phyloP scores from a whole-genome alignment of 768 basidiomycete genomes.

The Favolaschia claudopus region DNA sequence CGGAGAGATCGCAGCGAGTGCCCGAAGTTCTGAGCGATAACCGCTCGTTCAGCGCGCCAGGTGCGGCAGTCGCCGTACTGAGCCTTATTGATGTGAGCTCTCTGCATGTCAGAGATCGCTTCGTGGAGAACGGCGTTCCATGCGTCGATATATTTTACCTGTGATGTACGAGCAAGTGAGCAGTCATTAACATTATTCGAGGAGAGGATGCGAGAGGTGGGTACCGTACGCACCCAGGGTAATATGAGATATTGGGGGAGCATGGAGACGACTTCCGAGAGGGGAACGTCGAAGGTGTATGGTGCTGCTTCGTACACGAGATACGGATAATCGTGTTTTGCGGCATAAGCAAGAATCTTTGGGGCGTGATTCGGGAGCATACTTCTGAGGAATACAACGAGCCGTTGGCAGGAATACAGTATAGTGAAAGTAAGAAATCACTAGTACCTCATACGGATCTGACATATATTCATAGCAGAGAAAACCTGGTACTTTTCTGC shows the following conservation, averaged over 20 bases:
- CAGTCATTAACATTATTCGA: no score
- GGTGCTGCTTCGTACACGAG: conserved; percentile 30
- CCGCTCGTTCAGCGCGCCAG: conserved; percentile 12
- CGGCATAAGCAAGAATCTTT: conserved; percentile 34
- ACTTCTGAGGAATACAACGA: not conserved
- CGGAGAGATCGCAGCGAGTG: conserved; percentile 18
- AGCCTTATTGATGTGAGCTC: not conserved
- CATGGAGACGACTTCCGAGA: conserved; percentile 23
- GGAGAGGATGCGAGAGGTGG: not conserved
- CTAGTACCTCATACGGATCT: conserved; percentile 36
- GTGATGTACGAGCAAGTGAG: not conserved
- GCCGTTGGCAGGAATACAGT: conserved; percentile 11
- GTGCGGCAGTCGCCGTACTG: not conserved
- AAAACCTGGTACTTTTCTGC: conserved; percentile 43
- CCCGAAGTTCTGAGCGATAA: conserved; percentile 17
- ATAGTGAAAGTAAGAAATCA: conserved; percentile 3
- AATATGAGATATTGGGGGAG: conserved; percentile 30
- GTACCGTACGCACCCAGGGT: conserved; percentile 30
- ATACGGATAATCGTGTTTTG: conserved; percentile 34
- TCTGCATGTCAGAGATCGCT: conserved; percentile 3
- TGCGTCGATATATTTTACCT: conserved; percentile 17
- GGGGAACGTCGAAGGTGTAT: conserved; percentile 27
- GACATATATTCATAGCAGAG: conserved; percentile 36
- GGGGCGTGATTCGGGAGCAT: conserved; percentile 21
- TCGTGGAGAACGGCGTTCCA: conserved; percentile 14